These are phyloP conservation scores for Leishmania turanica DNA, from an alignment of 208 protist species.

Conservation along the genomic window DNA sequence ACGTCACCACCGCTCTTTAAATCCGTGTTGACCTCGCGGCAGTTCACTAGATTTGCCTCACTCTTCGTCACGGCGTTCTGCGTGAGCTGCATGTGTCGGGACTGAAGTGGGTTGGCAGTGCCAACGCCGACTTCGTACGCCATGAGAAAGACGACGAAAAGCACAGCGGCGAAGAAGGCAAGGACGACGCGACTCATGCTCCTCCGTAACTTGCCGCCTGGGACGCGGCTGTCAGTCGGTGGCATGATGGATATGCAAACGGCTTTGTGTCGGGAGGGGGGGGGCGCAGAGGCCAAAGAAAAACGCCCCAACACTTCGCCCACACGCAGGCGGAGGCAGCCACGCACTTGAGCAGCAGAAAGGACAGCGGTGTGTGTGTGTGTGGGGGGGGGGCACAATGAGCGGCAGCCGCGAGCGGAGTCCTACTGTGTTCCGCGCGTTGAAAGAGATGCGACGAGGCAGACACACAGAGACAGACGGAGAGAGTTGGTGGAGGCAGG, in stretches of 20 bases:
- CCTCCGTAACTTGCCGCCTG: slow-evolving; percentile 9
- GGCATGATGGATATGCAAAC: neutral
- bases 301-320: neutral
- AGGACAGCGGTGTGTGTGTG: neutral
- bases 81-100: neutral
- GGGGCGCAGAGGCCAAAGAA: neutral
- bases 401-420: neutral
- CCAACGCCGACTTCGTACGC: slow-evolving; percentile 20
- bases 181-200: slow-evolving; percentile 3
- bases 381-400: neutral
- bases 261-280: too few relatives aligned
- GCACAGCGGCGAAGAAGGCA: slow-evolving; percentile 6
- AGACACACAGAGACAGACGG: neutral
- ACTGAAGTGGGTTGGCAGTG: slow-evolving; percentile 17
- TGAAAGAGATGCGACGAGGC: neutral
- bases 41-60: neutral
- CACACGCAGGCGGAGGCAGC: neutral
- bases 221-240: neutral
- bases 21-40: neutral
- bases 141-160: slow-evolving; percentile 18
- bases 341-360: neutral
- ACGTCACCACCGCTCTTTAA: slow-evolving; percentile 9
- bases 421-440: neutral
- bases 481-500: neutral
- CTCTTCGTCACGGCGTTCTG: slow-evolving; percentile 1